phyloP scores from a whole-genome alignment of 768 basidiomycete genomes.

The Dioszegia aurantiaca region DNA sequence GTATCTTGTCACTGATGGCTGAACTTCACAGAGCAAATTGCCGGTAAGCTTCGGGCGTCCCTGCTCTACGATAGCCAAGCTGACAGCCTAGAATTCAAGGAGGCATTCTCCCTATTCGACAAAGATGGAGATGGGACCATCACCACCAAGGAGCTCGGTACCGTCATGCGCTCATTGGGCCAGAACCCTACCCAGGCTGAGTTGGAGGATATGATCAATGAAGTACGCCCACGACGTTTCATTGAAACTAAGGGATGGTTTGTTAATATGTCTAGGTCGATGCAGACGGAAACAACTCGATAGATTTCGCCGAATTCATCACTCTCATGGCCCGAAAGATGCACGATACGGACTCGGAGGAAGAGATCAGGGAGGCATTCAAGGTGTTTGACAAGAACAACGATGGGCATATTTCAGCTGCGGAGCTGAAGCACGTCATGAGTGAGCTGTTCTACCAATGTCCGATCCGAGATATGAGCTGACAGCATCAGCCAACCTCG shows the following conservation, averaged over 20 bases:
- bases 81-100: slow-evolving; percentile 77
- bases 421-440: slow-evolving; percentile 89
- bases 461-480: background rate
- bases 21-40: slow-evolving; percentile 72
- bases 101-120: slow-evolving; percentile 97
- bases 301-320: slow-evolving; percentile 78
- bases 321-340: slow-evolving; percentile 86
- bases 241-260: too few relatives aligned
- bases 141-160: slow-evolving; percentile 83
- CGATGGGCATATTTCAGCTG: slow-evolving; percentile 81
- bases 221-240: slow-evolving; percentile 54
- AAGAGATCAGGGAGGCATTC: slow-evolving; percentile 95
- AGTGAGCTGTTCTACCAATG: slow-evolving; percentile 61
- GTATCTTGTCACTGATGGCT: slow-evolving; percentile 1
- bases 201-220: slow-evolving; percentile 92
- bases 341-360: slow-evolving; percentile 87
- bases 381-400: slow-evolving; percentile 96
- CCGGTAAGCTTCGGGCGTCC: slow-evolving; percentile 60
- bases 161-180: slow-evolving; percentile 87
- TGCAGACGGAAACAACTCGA: slow-evolving; percentile 80
- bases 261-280: too few relatives aligned
- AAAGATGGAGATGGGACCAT: slow-evolving; percentile 94
- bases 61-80: background rate
- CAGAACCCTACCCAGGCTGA: slow-evolving; percentile 91
- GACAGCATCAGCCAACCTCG: slow-evolving; percentile 53